Percentiles rank a stretch among this genome's conserved stretches.
Conservation (phyloP, 2,329 filamentous ascomycete genomes). For the Talaromyces sp. region DNA sequence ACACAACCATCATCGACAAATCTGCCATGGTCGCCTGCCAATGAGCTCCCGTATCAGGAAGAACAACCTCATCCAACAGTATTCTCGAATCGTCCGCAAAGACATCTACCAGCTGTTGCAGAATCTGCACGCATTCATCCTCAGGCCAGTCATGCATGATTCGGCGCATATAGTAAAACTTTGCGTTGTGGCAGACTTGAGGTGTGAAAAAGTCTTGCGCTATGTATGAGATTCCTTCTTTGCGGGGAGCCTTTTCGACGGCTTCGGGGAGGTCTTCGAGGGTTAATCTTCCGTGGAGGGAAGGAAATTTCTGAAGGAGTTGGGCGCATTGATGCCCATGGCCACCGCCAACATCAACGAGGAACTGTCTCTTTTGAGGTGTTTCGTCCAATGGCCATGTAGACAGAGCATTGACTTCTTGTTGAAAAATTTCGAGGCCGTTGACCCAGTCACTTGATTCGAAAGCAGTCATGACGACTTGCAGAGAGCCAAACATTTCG, state of each 20-base stretch:
- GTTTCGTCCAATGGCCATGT: neutral
- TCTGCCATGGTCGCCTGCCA: conserved; percentile 35
- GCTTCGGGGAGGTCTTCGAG: conserved; percentile 18
- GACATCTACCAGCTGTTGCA: conserved; percentile 1
- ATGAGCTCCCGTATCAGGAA: conserved; percentile 34
- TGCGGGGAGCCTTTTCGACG: conserved; percentile 7
- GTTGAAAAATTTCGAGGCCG: conserved; percentile 9
- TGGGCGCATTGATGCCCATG: conserved; percentile 18
- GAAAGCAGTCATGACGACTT: conserved; percentile 22
- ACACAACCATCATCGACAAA: conserved; percentile 37
- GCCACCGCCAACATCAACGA: conserved; percentile 20
- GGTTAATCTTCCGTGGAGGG: conserved; percentile 5
- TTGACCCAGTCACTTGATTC: conserved; percentile 18
- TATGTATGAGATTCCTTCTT: conserved; percentile 17
- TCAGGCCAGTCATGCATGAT: conserved; percentile 20
- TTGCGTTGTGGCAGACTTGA: conserved; percentile 18
- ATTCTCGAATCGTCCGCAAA: conserved; percentile 32
- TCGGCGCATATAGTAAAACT: conserved; percentile 19
- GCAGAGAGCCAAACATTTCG: conserved; percentile 13
- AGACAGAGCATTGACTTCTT: neutral
- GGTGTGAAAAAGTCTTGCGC: conserved; percentile 22
- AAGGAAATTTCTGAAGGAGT: conserved; percentile 13
- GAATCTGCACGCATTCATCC: conserved; percentile 15
- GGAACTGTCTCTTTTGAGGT: conserved; percentile 17
- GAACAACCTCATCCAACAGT: conserved; percentile 45